A percentile compares a stretch with the other conserved stretches of the same genome.
Evolutionary conservation across 768 basidiomycete genomes (phyloP).

Genomic region (Suillus occidentalis): DNA sequence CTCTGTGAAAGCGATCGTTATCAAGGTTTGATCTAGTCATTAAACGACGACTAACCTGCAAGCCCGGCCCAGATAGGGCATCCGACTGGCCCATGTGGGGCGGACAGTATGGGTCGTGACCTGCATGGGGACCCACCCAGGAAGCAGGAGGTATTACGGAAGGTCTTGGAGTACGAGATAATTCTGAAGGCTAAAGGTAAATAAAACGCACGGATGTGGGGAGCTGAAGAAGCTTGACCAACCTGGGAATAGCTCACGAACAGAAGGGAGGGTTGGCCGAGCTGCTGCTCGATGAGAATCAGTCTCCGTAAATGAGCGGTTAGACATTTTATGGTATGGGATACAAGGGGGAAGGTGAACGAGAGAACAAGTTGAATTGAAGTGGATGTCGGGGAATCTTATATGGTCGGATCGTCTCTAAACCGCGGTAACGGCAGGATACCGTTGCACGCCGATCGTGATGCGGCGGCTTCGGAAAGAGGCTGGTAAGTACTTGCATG

Average conservation of each 20-base stretch:
- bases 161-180: conserved; percentile 41
- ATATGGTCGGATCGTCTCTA: conserved; percentile 5
- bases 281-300: conserved; percentile 22
- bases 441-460: conserved; percentile 28
- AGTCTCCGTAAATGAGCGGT: conserved; percentile 28
- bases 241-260: conserved; percentile 71
- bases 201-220: not conserved
- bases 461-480: conserved; percentile 16
- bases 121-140: conserved; percentile 44
- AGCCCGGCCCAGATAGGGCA: conserved; percentile 27
- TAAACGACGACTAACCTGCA: conserved; percentile 25
- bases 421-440: conserved; percentile 3
- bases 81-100: conserved; percentile 25
- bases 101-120: conserved; percentile 24
- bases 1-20: conserved; percentile 19
- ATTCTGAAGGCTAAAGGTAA: conserved; percentile 32
- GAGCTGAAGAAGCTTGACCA: conserved; percentile 8
- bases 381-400: conserved; percentile 10
- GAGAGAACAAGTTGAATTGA: conserved; percentile 8
- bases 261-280: conserved; percentile 68
- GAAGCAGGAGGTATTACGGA: conserved; percentile 40
- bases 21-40: conserved; percentile 2
- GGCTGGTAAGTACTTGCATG: conserved; percentile 22
- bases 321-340: conserved; percentile 32
- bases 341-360: conserved; percentile 14